Percentiles rank a stretch among this genome's conserved stretches.
Conservation (phyloP, 768 basidiomycete genomes). For the Amyloporia xantha region DNA sequence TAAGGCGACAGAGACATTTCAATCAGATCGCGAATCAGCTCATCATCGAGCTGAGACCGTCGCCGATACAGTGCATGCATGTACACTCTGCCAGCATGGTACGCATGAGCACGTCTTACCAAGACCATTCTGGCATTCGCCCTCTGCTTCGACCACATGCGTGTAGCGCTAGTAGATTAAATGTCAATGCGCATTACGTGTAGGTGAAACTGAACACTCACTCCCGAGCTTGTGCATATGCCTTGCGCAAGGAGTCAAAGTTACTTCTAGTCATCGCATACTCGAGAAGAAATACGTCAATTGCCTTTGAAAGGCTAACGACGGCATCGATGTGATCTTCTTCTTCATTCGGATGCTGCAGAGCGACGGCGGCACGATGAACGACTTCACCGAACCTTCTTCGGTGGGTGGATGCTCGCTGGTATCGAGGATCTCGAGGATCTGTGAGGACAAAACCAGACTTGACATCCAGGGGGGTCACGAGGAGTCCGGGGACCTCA, state of each 20-base stretch:
- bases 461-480: slow-evolving; percentile 56
- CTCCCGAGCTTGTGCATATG: slow-evolving; percentile 57
- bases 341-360: slow-evolving; percentile 54
- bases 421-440: slow-evolving; percentile 67
- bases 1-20: slow-evolving; percentile 78
- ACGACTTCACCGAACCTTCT: slow-evolving; percentile 61
- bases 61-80: slow-evolving; percentile 72
- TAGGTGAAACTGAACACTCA: slow-evolving; percentile 26
- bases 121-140: slow-evolving; percentile 69
- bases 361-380: slow-evolving; percentile 56
- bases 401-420: slow-evolving; percentile 50
- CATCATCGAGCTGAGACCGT: slow-evolving; percentile 69
- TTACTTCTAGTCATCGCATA: slow-evolving; percentile 57
- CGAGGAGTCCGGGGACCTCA: slow-evolving; percentile 67
- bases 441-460: slow-evolving; percentile 74
- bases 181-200: background rate
- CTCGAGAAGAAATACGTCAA: slow-evolving; percentile 69
- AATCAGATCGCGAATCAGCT: slow-evolving; percentile 56
- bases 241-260: slow-evolving; percentile 62
- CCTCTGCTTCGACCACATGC: slow-evolving; percentile 65
- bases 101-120: slow-evolving; percentile 72
- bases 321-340: slow-evolving; percentile 89
- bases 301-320: slow-evolving; percentile 60
- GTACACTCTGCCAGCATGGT: slow-evolving; percentile 69
- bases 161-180: slow-evolving; percentile 42